Evolutionary conservation across 345 rosid species (phyloP).

Genomic region (Aurinia saxatilis): DNA sequence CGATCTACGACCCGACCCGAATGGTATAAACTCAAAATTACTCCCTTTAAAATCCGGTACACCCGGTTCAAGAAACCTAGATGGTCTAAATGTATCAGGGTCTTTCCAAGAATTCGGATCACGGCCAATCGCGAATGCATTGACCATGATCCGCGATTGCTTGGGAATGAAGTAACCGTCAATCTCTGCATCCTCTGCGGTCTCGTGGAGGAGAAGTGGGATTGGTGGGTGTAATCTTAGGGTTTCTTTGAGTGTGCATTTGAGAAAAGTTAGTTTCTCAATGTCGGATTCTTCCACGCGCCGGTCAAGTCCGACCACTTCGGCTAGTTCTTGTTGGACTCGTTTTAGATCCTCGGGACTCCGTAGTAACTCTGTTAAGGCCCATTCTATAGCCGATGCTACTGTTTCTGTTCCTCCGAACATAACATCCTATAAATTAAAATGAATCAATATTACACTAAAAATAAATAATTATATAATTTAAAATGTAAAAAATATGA

Average conservation of each 20-base stretch:
- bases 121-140: constrained; percentile 81
- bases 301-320: constrained; percentile 78
- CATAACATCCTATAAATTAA: constrained; percentile 74
- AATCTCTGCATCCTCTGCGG: constrained; percentile 59
- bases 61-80: constrained; percentile 58
- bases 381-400: constrained; percentile 96
- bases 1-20: constrained; percentile 96
- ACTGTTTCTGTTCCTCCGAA: constrained; percentile 98
- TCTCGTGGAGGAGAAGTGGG: constrained; percentile 93
- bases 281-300: constrained; percentile 74
- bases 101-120: constrained; percentile 72
- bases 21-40: constrained; percentile 88
- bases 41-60: constrained; percentile 78
- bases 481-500: too few species aligned
- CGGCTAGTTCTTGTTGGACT: constrained; percentile 72
- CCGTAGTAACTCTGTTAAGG: constrained; percentile 69
- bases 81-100: constrained; percentile 64
- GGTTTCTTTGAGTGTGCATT: constrained; percentile 70
- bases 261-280: constrained; percentile 64
- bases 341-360: constrained; percentile 65
- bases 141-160: constrained; percentile 74
- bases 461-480: too few species aligned
- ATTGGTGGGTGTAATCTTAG: constrained; percentile 93
- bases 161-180: constrained; percentile 65
- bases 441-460: too few species aligned